Conservation (phyloP, 2,329 filamentous ascomycete species). For the Colletotrichum limetticola region DNA sequence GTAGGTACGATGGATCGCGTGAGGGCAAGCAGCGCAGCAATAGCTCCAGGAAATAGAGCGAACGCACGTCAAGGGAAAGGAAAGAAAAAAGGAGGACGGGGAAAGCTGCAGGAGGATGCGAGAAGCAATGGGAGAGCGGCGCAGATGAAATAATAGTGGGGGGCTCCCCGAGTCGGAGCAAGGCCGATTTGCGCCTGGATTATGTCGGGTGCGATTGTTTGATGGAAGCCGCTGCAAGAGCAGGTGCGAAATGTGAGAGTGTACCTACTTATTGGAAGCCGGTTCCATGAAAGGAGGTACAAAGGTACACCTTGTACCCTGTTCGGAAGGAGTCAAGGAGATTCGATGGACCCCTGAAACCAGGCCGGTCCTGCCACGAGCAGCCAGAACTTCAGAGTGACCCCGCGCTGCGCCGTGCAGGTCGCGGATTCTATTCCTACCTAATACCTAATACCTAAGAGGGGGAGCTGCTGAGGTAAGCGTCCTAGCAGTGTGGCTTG, state of each 20-base stretch:
- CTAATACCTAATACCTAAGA: neutral
- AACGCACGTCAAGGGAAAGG: neutral
- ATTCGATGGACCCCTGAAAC: conserved; percentile 33
- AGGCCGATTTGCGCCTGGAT: conserved; percentile 7
- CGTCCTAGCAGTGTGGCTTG: conserved; percentile 1
- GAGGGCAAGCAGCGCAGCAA: conserved; percentile 10
- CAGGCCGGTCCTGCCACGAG: neutral
- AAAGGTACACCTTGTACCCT: neutral
- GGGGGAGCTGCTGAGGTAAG: neutral
- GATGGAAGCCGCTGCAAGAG: neutral
- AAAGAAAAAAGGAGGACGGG: neutral
- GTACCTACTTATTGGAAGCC: neutral
- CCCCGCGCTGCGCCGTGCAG: conserved; percentile 16
- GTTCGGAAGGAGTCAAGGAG: conserved; percentile 15
- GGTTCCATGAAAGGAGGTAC: neutral
- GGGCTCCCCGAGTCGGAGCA: conserved; percentile 19
- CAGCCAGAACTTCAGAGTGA: conserved; percentile 6
- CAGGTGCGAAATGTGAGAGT: neutral
- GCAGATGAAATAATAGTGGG: conserved; percentile 17
- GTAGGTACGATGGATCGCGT: conserved; percentile 11
- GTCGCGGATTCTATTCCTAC: neutral
- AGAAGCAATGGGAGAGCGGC: conserved; percentile 15
- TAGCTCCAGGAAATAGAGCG: neutral
- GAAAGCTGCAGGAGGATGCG: conserved; percentile 17
- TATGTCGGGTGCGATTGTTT: neutral